A percentile compares a stretch with the other conserved stretches of the same genome.
Evolutionary conservation across 2,329 filamentous ascomycete species (phyloP).

Genomic region (Fusarium bactridioides): DNA sequence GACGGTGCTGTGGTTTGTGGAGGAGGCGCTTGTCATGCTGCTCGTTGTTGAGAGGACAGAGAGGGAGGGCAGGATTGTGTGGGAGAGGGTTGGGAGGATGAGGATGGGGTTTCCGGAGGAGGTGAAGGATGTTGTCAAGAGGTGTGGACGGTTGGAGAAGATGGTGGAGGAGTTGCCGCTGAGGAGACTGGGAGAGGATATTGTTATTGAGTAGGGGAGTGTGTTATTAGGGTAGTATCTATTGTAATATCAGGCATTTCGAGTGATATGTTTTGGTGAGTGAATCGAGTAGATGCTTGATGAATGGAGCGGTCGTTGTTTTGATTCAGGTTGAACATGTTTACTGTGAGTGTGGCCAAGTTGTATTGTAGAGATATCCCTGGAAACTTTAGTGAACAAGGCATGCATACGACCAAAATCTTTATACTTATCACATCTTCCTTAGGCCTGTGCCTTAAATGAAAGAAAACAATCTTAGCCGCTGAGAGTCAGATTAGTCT

Average conservation of each 20-base stretch:
- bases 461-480: too few relatives aligned
- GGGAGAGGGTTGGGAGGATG: constrained; percentile 48
- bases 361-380: too few relatives aligned
- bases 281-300: neutral
- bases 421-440: too few relatives aligned
- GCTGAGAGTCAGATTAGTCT: too few relatives aligned
- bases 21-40: constrained; percentile 46
- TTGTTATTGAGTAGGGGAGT: constrained; percentile 44
- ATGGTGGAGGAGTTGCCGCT: constrained; percentile 46
- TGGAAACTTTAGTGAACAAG: fast-evolving
- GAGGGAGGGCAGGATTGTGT: constrained; percentile 27
- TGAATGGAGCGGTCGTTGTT: neutral
- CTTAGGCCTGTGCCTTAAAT: too few relatives aligned
- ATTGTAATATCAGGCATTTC: constrained; percentile 23
- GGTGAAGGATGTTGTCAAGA: constrained; percentile 43
- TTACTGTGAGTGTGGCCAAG: neutral
- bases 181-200: constrained; percentile 44
- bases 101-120: constrained; percentile 48
- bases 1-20: constrained; percentile 49
- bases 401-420: too few relatives aligned
- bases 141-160: constrained; percentile 44
- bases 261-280: neutral
- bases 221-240: neutral
- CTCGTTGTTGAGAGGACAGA: constrained; percentile 44
- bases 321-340: neutral